Evolutionary conservation across 2,329 filamentous ascomycete species (phyloP), one percentile per base, ranked within the genome.

Genomic region (Calonectria hawksworthii): DNA sequence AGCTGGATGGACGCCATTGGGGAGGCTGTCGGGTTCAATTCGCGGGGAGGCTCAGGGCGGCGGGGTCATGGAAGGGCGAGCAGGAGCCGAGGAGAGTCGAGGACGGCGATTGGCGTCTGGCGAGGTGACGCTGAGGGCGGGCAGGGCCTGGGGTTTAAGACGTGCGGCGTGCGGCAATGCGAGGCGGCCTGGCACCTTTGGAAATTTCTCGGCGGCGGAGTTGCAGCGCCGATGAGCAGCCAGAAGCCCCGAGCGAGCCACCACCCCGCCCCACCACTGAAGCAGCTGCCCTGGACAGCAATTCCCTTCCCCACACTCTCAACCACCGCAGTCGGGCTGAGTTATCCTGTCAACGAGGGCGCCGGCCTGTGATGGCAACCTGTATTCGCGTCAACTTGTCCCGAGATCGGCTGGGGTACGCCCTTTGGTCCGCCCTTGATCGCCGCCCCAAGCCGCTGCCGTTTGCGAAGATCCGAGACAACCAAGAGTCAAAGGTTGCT

Each of bases 1-100:
- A 83, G 78, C 80, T 83, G 83, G 44, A 84, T 72, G 72, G 84
- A 83, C 72, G 83, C 81, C 83, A 85, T 84, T 59, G 81, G 66
- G 65, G 68, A 65, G 74, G 67, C 56, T 59, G 63, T 44, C 36
- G 36, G 41, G 65, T 67, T 75, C 77, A 75, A 74, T 76, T 69
- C 69, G 76, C 61, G 44, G 52, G 23, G 18, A 28, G 21, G 11
- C 52, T 59, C 47, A 66, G 50, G 44, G 30, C 30, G 34, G 10
- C 50, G 56, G 59, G 63, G 66, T 67, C 74, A 61, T 44, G 34
- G 59, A 44, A 61, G 23, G 51, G 34, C 23, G 68, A 11, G 44
- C 52, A 23, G 30, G 67, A 54, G 52, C 23, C 68, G 38, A 41
- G 38, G 38, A 21, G 41, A 18, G 41, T 47, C 41, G 34, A 54